Evolutionary conservation across 352 stramenopile species (phyloP), one percentile per base, ranked within the genome.

Genomic region (Blastocystis sp.): DNA sequence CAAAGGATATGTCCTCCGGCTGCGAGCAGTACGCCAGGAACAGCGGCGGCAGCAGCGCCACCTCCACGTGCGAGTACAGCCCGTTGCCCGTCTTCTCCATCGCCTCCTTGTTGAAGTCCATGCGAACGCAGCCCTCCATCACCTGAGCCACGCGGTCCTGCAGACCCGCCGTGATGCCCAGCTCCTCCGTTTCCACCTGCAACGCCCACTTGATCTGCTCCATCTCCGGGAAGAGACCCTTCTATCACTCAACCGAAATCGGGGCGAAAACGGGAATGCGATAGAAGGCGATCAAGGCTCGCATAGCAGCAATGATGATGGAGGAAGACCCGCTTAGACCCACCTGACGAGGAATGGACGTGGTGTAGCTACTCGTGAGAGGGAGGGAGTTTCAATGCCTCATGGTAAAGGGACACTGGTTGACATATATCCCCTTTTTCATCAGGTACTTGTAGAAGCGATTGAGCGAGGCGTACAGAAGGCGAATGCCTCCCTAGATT

Each of bases 131-230:
- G 43, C 90, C 90, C 34, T 91, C 89, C 43, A 91, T 91, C n/a
- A 88, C 86, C 65, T 92, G 90, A 38, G 91, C 88, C 7, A 92
- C 90, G 38, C 90, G 71, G 53, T 92, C 90, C 61, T 92, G 90
- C 1, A 92, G 67, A 14, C 90, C 90, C 19, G 90, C 90, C n/a
- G 87, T 89, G 56, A 92, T 92, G 34, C 89, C 89, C n/a, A 92
- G 64, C 76, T 92, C 90, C 41, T 91, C 89, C 28, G 76, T 92
- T 52, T 92, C 90, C 19, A 92, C 82, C n/a, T 67, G 52, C 17
- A 92, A 76, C 40, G 91, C 89, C 45, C 91, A 89, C 45, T 74
- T 74, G 9, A 90, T 90, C 45, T 90, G 79, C 60, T 79, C 52
- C 40, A 48, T 19, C n/a, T 89, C 71, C 11, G 89, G 74, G 34